Evolutionary conservation across 345 rosid species (phyloP), one percentile per base, ranked within the genome.

Genomic region (Mallotus nudiflorus): DNA sequence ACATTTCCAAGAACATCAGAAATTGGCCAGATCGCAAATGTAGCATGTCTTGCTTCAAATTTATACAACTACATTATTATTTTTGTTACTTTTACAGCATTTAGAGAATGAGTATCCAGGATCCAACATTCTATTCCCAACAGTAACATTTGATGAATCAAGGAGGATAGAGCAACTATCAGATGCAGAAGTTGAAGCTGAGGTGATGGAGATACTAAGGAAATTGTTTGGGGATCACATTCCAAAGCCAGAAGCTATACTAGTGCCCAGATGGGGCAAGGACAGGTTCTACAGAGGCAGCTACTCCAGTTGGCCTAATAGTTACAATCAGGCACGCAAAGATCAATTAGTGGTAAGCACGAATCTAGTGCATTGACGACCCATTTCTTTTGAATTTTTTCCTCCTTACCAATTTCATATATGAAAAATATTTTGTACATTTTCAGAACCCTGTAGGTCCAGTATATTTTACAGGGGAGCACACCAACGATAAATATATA

Each of bases 391-490:
- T 33, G n/a, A n/a, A n/a, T n/a, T n/a, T n/a, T n/a, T n/a, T n/a
- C n/a, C n/a, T n/a, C n/a, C n/a, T n/a, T n/a, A n/a, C n/a, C n/a
- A n/a, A n/a, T n/a, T n/a, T n/a, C n/a, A n/a, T n/a, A n/a, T n/a
- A n/a, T n/a, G n/a, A 42, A 42, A 8, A 42, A 42, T 42, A 12
- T 42, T n/a, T 42, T 42, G 11, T 42, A 3, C 11, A 8, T 42
- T 42, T 39, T 42, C 73, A 80, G 84, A 71, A 60, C 49, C 71
- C 80, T 1, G 64, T 76, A 18, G 78, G 78, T 24, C 75, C 75
- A 25, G 65, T 80, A 25, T 80, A 76, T 67, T 80, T 80, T 51
- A 70, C 83, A 0, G 83, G 83, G n/a, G 80, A 80, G 73, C 83
- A 80, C 13, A 70, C 60, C n/a, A 53, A 27, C 60, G 35, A 77